Percentiles rank a stretch among this genome's conserved stretches.
Conservation (phyloP, 1,139 yeast genomes). For the Blastobotrys proliferans region DNA sequence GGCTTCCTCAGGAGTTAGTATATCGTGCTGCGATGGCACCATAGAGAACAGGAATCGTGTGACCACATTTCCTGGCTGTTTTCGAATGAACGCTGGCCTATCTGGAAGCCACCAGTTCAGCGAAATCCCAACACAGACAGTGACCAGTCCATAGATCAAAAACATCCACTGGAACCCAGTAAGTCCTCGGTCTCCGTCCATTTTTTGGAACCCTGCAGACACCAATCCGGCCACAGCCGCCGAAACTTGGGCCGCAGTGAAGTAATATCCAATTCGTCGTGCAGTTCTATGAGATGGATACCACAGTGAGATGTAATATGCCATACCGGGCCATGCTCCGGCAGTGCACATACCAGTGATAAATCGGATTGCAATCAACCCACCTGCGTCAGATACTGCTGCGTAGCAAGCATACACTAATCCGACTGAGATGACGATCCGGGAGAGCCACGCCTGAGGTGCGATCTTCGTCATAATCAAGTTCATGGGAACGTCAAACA, state of each 20-base stretch:
- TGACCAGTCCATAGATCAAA: conserved; percentile 67
- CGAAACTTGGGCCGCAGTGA: conserved; percentile 85
- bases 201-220: conserved; percentile 80
- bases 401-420: conserved; percentile 70
- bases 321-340: conserved; percentile 93
- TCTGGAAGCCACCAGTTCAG: conserved; percentile 87
- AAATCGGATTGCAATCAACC: conserved; percentile 67
- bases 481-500: conserved; percentile 87
- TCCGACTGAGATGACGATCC: conserved; percentile 76
- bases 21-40: conserved; percentile 22
- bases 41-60: conserved; percentile 1
- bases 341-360: conserved; percentile 80
- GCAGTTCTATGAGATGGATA: conserved; percentile 79
- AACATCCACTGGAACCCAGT: conserved; percentile 91
- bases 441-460: conserved; percentile 80
- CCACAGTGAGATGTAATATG: conserved; percentile 80
- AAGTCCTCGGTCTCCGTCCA: conserved; percentile 65
- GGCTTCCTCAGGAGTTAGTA: conserved; percentile 52
- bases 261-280: conserved; percentile 79
- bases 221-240: conserved; percentile 85
- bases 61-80: conserved; percentile 6
- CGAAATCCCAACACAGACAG: conserved; percentile 61
- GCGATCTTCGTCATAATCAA: conserved; percentile 76
- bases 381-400: conserved; percentile 50
- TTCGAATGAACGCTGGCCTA: conserved; percentile 39